These are phyloP conservation scores for Orbilia quercus DNA, from an alignment of 2,329 filamentous ascomycete species.

Conservation along the genomic window DNA sequence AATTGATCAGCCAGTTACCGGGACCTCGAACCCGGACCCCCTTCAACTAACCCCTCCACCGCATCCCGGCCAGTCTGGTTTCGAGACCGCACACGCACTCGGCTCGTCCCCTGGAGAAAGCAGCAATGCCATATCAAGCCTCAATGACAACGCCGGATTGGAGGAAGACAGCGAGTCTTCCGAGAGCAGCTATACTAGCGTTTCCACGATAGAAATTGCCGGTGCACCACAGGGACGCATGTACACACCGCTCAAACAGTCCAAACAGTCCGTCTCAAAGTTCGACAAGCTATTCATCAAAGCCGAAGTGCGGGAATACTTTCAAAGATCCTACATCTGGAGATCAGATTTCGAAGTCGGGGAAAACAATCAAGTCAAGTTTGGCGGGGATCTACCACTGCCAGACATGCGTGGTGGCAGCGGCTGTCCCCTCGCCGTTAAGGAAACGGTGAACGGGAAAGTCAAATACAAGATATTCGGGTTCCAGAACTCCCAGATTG, in stretches of 20 bases:
- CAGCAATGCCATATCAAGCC: background rate
- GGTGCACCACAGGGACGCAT: conserved; percentile 3
- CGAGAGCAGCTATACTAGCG: background rate
- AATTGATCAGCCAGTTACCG: background rate
- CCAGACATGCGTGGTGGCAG: conserved; percentile 27
- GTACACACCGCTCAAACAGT: background rate
- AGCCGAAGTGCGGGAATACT: conserved; percentile 1
- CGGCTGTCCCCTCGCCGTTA: conserved; percentile 30
- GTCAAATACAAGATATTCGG: conserved; percentile 28
- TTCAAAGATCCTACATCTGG: conserved; percentile 38
- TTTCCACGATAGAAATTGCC: background rate
- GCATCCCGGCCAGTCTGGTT: background rate
- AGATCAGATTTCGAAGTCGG: conserved; percentile 19
- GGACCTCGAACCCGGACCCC: too few relatives aligned
- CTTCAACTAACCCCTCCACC: too few relatives aligned
- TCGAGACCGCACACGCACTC: too few relatives aligned
- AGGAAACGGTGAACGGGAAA: background rate
- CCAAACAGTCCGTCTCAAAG: background rate
- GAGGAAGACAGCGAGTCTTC: background rate
- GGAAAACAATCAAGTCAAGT: background rate
- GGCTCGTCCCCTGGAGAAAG: background rate
- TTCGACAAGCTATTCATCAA: background rate
- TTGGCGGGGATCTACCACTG: background rate
- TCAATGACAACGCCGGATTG: background rate
- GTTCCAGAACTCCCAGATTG: conserved; percentile 33